phyloP scores from a whole-genome alignment of 306 rosid genomes.

The Clitoria ternatea region DNA sequence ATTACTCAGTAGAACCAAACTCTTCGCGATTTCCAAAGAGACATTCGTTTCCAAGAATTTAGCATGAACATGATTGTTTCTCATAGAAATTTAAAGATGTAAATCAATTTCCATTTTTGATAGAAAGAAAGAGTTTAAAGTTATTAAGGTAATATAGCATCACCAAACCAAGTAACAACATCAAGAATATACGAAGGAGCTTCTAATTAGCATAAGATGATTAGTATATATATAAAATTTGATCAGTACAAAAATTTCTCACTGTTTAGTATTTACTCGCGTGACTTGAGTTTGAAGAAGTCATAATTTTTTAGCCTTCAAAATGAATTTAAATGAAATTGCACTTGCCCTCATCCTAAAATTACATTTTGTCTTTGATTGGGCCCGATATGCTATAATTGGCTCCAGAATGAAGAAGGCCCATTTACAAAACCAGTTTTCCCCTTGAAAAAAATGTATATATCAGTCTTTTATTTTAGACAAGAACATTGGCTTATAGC shows the following conservation, averaged over 20 bases:
- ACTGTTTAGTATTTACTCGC: background rate
- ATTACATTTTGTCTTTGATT: background rate
- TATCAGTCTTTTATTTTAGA: too few species aligned
- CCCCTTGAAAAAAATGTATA: too few species aligned
- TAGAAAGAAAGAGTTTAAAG: background rate
- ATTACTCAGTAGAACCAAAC: too few species aligned
- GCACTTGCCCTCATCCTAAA: background rate
- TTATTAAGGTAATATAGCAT: background rate
- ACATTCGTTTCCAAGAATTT: background rate
- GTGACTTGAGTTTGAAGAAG: background rate
- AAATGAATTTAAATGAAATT: background rate
- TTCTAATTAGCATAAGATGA: background rate
- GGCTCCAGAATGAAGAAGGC: background rate
- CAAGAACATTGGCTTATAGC: too few species aligned
- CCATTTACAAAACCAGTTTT: background rate
- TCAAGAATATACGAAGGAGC: background rate
- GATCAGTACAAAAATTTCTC: background rate
- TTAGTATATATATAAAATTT: background rate
- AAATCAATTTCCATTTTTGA: background rate
- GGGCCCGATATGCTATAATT: background rate
- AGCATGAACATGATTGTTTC: background rate
- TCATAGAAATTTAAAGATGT: too few species aligned
- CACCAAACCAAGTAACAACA: background rate
- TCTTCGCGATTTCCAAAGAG: too few species aligned
- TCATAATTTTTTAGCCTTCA: background rate